Percentiles rank a stretch among this genome's conserved stretches.
Conservation (phyloP, 2,329 filamentous ascomycete species). For the Clarireedia paspali region DNA sequence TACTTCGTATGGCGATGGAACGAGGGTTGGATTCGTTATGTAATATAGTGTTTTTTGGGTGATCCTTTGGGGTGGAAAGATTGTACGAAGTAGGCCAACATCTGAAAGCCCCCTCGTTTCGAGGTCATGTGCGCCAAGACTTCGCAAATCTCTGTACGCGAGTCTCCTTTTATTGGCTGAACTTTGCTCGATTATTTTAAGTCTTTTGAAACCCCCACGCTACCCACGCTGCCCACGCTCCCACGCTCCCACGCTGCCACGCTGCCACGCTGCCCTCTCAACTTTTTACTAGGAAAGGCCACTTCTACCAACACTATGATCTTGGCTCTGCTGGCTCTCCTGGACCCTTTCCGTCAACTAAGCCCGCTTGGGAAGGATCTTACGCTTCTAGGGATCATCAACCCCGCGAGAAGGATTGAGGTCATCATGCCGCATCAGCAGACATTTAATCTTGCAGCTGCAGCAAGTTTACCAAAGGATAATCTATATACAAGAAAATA, state of each 20-base stretch:
- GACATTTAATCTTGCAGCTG: conserved; percentile 5
- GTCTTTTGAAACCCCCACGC: not conserved
- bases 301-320: conserved; percentile 1
- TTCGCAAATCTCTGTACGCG: not conserved
- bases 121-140: conserved; percentile 4
- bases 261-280: not conserved
- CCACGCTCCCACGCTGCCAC: not conserved
- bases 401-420: conserved; percentile 5
- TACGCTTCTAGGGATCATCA: not conserved
- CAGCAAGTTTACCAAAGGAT: not conserved
- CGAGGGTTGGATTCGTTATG: not conserved
- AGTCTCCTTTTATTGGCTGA: no score
- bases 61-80: not conserved
- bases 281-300: not conserved
- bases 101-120: not conserved
- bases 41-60: not conserved
- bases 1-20: not conserved
- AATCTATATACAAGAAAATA: not conserved
- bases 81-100: not conserved
- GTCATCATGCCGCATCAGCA: conserved; percentile 9
- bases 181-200: no score
- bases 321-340: not conserved
- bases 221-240: not conserved
- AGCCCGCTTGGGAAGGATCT: not conserved
- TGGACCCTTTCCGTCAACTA: not conserved